Evolutionary conservation across 2,329 filamentous ascomycete species (phyloP).

Genomic region (Fusarium transvaalense): DNA sequence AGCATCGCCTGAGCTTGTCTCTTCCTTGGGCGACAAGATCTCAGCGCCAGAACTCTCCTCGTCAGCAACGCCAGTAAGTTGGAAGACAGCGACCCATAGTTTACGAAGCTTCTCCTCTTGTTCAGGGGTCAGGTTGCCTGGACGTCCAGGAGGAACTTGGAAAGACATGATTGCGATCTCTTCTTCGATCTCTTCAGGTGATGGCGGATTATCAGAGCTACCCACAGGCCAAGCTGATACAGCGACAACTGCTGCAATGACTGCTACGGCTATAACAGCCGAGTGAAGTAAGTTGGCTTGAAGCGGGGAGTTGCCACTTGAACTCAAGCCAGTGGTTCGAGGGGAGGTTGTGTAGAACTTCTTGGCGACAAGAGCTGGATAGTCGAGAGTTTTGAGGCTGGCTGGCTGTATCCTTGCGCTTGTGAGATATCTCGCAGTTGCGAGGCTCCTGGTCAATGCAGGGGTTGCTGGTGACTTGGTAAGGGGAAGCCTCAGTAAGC

Average conservation of each 20-base stretch:
- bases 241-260: conserved; percentile 31
- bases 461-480: conserved; percentile 27
- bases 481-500: conserved; percentile 30
- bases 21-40: conserved; percentile 32
- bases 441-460: conserved; percentile 22
- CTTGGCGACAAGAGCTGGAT: not conserved
- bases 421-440: conserved; percentile 14
- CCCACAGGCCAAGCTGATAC: conserved; percentile 34
- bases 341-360: conserved; percentile 23
- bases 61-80: conserved; percentile 75
- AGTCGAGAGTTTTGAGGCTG: not conserved
- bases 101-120: conserved; percentile 90
- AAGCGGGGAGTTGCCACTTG: conserved; percentile 20
- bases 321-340: not conserved
- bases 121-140: conserved; percentile 88
- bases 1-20: conserved; percentile 46
- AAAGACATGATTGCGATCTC: conserved; percentile 54
- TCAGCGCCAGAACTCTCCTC: conserved; percentile 45
- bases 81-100: conserved; percentile 83
- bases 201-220: conserved; percentile 1
- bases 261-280: conserved; percentile 22
- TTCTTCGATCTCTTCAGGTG: conserved; percentile 29
- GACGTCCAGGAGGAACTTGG: conserved; percentile 73
- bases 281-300: conserved; percentile 39
- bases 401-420: not conserved